These are phyloP conservation scores for Pichia sp. DNA, from an alignment of 1,139 yeast species.

Conservation along the genomic window DNA sequence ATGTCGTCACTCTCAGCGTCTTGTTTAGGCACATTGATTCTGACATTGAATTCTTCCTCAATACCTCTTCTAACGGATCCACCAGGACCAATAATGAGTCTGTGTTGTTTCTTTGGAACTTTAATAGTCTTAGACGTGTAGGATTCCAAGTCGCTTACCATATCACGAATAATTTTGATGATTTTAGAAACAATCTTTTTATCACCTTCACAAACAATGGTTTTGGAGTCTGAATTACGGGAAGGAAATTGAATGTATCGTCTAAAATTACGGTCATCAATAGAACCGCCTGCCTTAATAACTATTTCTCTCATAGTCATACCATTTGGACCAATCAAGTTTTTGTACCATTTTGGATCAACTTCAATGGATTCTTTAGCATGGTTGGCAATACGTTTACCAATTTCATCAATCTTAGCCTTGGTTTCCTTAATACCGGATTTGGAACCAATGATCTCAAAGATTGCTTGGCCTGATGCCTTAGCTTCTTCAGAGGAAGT, in stretches of 20 bases:
- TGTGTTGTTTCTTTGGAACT: conserved; percentile 69
- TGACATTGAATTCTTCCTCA: conserved; percentile 62
- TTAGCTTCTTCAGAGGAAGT: conserved; percentile 34
- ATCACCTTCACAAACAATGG: conserved; percentile 68
- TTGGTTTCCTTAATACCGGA: conserved; percentile 72
- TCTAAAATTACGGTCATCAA: conserved; percentile 38
- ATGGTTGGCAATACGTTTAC: conserved; percentile 60
- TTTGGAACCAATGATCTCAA: conserved; percentile 75
- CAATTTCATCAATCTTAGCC: conserved; percentile 53
- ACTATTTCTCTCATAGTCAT: conserved; percentile 68
- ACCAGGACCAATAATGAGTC: conserved; percentile 73
- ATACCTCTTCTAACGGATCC: conserved; percentile 69
- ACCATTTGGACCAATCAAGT: conserved; percentile 78
- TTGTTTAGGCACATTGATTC: conserved; percentile 62
- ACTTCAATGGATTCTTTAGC: conserved; percentile 58
- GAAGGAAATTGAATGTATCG: conserved; percentile 71
- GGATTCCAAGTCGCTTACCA: conserved; percentile 62
- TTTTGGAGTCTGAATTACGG: conserved; percentile 55
- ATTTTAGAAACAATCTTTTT: conserved; percentile 66
- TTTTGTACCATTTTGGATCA: conserved; percentile 72
- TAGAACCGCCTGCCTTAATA: conserved; percentile 62
- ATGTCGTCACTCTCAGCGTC: conserved; percentile 40
- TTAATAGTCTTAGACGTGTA: conserved; percentile 49
- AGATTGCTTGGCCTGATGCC: conserved; percentile 37
- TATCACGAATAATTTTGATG: conserved; percentile 51